Evolutionary conservation across 148 eudicot species (phyloP), one percentile per base, ranked within the genome.

Genomic region (Drosera capensis): DNA sequence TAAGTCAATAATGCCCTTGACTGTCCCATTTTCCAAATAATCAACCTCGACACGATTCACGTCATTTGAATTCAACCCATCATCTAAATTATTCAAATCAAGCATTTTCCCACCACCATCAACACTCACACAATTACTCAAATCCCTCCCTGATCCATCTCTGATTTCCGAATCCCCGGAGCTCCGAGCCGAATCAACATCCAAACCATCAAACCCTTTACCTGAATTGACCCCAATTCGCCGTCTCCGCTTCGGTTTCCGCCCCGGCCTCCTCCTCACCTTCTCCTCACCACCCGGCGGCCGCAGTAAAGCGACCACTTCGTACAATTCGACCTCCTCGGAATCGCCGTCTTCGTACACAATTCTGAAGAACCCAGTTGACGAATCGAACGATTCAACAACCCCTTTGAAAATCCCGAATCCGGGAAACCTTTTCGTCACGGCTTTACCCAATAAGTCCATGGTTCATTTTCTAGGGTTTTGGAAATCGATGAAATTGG

Each of bases 371-470:
- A 68, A 64, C 13, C 75, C 76, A 49, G 80, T 60, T 46, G 68
- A 25, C 0, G 78, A 35, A 48, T 85, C 71, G 61, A 34, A 80
- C 1, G 86, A 71, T 31, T 70, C 45, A 14, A 85, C 65, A 5
- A 62, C 50, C 15, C 95, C 95, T 6, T 53, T 13, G 20, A 43
- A 73, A 49, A 65, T 54, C 46, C 84, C 88, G 28, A 65, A 54
- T 40, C 82, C 83, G 61, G 54, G 16, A 40, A 68, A 70, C 46
- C 74, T 63, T 50, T 75, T 85, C 55, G n/a, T 60, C 49, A 85
- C 64, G n/a, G 26, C 54, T 64, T 64, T 77, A 5, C 95, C 86
- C 48, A 81, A 68, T 20, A 63, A 78, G 50, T 85, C 86, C 92
- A 75, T 78, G n/a, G n/a, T n/a, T n/a, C n/a, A n/a, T n/a, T n/a